These are phyloP conservation scores for Pluteus cervinus DNA, from an alignment of 768 basidiomycete species.

Conservation along the genomic window DNA sequence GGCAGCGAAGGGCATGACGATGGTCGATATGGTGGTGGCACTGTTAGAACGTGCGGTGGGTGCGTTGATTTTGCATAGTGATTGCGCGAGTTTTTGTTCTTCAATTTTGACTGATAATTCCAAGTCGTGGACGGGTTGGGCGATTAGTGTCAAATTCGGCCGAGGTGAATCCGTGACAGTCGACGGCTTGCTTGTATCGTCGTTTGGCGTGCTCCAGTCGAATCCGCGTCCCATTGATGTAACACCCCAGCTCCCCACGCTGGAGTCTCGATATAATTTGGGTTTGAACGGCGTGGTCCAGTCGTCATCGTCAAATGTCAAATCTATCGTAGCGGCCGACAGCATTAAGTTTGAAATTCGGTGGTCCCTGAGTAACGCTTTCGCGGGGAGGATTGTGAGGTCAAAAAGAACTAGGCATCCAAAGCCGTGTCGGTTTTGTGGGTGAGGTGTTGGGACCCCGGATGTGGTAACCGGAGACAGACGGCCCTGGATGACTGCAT, in stretches of 20 bases:
- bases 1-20: conserved; percentile 20
- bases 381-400: neutral
- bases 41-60: conserved; percentile 11
- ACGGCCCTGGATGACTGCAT: too few relatives aligned
- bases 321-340: conserved; percentile 51
- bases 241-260: conserved; percentile 79
- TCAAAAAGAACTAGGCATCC: too few relatives aligned
- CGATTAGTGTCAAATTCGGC: conserved; percentile 15
- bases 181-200: too few relatives aligned
- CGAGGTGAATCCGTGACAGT: conserved; percentile 9
- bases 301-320: conserved; percentile 65
- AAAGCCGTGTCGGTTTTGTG: too few relatives aligned
- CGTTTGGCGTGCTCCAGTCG: conserved; percentile 53
- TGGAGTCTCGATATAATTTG: conserved; percentile 53
- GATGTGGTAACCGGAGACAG: too few relatives aligned
- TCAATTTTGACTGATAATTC: conserved; percentile 28
- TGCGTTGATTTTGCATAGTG: conserved; percentile 25
- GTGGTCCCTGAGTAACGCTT: neutral
- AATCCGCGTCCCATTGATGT: conserved; percentile 82
- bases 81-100: conserved; percentile 27
- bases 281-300: conserved; percentile 50
- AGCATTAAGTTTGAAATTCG: conserved; percentile 41
- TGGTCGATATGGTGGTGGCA: conserved; percentile 17
- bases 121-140: conserved; percentile 11
- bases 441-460: too few relatives aligned